phyloP scores from a whole-genome alignment of 768 basidiomycete species.

The Exsudoporus frostii region DNA sequence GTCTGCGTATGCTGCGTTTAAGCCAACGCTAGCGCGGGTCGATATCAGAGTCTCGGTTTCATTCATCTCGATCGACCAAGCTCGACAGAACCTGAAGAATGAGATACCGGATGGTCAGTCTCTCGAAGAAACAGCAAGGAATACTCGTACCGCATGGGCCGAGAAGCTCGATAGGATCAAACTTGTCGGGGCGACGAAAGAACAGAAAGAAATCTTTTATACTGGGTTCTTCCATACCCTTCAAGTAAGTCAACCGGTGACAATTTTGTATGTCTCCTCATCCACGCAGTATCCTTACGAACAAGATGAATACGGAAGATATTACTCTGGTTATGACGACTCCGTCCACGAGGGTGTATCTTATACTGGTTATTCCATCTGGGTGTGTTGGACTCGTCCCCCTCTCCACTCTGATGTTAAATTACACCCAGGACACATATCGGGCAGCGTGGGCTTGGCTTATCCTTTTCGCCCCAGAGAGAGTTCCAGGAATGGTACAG shows the following conservation, averaged over 20 bases:
- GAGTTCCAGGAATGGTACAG: constrained; percentile 69
- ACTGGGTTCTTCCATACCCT: constrained; percentile 63
- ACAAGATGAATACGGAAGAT: constrained; percentile 58
- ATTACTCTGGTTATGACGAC: constrained; percentile 79
- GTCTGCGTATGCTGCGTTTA: constrained; percentile 51
- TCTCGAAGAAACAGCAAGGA: constrained; percentile 50
- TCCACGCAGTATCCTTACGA: constrained; percentile 68
- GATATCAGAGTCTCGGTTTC: constrained; percentile 66
- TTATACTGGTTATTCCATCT: constrained; percentile 79
- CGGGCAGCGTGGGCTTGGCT: constrained; percentile 79
- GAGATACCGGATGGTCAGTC: constrained; percentile 46
- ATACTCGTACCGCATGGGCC: constrained; percentile 51
- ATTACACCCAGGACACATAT: constrained; percentile 62
- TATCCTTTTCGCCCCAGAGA: constrained; percentile 72
- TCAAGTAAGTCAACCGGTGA: constrained; percentile 37
- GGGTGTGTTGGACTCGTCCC: constrained; percentile 42
- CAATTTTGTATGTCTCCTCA: neutral
- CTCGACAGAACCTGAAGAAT: constrained; percentile 46
- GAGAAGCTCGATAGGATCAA: constrained; percentile 53
- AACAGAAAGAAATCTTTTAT: constrained; percentile 50
- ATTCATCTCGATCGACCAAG: constrained; percentile 71
- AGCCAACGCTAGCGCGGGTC: constrained; percentile 32
- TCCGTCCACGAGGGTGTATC: constrained; percentile 60
- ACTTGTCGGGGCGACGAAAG: constrained; percentile 46
- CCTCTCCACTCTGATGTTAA: neutral